Base-by-base conservation (phyloP, 306 rosid genomes). In the Astragalus glycyphyllos region DNA sequence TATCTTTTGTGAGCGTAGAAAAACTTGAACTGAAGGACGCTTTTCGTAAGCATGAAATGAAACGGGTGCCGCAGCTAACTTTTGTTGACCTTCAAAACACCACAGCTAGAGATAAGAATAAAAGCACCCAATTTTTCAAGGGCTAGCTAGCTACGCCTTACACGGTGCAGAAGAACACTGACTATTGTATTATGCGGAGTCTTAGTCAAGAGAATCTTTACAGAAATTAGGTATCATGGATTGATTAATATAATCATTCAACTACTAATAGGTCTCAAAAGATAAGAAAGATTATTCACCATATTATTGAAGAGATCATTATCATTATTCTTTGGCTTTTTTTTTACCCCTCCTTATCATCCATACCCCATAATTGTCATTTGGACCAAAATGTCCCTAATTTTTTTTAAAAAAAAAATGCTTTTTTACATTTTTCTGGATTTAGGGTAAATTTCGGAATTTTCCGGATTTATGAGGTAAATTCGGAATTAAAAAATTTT, bases 51-150 rank as follows among this genome's bases (percentile, higher is more conserved):
- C 84, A 76, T 77, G 72, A 15, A 13, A 74, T 68, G 16, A 73
- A 77, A 81, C 76, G 60, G 69, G 53, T 67, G 14, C 46, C 31
- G 58, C 64, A 55, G 82, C 82, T 74, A 77, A 69, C 77, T 69
- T 64, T 57, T 77, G 69, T 77, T 73, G 75, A 77, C 80, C 67
- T 17, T 7, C 15, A 80, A 80, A 56, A 56, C 14, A 16, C 7
- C 14, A 16, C 7, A 26, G 40, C 34, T 10, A 14, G 40, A 69
- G 11, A 50, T 11, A 69, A 35, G 16, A 55, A 63, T 29, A 5
- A 65, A 51, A 29, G 29, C 42, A 14, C 48, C 49, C 11, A 12
- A 12, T 59, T 9, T 58, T 61, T 14, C 17, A 8, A 40, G 74
- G 41, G 62, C 63, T 41, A 47, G 31, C 31, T 26, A 26, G 31